Evolutionary conservation across 2,329 filamentous ascomycete species (phyloP).

Genomic region (Calonectria henricotiae): DNA sequence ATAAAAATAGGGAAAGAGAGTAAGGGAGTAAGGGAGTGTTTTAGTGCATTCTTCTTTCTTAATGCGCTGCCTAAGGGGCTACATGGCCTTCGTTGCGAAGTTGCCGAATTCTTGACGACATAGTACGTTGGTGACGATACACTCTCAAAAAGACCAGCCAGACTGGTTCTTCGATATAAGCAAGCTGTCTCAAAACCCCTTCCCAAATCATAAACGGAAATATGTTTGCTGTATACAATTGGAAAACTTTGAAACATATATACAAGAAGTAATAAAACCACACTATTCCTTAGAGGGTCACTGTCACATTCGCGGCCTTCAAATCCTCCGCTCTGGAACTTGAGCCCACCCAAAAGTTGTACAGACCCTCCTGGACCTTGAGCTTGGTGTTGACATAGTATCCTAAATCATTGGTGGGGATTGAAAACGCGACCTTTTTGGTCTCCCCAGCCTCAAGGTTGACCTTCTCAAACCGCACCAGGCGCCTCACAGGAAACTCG

Average conservation of each 20-base stretch:
- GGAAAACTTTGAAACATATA: slow-evolving; percentile 11
- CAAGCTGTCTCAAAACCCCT: no score
- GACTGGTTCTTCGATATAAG: no score
- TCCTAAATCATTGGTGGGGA: slow-evolving; percentile 51
- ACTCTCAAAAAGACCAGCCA: no score
- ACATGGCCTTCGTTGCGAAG: no score
- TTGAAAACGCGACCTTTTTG: slow-evolving; percentile 55
- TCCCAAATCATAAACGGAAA: no score
- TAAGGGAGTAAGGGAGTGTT: no score
- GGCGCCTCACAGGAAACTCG: slow-evolving; percentile 69
- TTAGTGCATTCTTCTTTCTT: no score
- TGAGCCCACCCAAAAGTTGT: slow-evolving; percentile 54
- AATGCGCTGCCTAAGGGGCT: no score
- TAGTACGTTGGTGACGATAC: no score
- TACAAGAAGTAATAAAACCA: slow-evolving; percentile 12
- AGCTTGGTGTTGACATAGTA: slow-evolving; percentile 53
- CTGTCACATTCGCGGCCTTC: slow-evolving; percentile 43
- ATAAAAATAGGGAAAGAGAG: no score
- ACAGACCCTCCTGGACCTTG: slow-evolving; percentile 48
- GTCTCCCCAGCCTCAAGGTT: slow-evolving; percentile 70
- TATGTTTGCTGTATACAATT: background rate
- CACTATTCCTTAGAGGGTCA: background rate
- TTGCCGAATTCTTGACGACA: no score
- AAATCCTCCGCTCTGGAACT: slow-evolving; percentile 50
- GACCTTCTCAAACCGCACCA: slow-evolving; percentile 76